Conservation (phyloP, 306 rosid genomes). For the Sesbania bispinosa region DNA sequence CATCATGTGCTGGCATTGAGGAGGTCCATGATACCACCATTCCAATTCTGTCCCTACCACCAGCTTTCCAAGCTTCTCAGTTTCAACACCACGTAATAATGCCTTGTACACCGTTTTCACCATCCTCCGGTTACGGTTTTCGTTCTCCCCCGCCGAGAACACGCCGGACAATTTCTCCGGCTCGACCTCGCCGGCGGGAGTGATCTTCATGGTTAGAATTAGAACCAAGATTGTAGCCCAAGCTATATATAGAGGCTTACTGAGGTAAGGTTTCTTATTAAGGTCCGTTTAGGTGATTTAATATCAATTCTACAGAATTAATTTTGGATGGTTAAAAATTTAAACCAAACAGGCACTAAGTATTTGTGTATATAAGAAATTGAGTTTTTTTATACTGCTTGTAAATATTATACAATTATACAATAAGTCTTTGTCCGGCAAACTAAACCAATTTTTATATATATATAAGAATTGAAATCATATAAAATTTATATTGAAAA, state of each 20-base stretch:
- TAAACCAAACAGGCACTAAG: no score
- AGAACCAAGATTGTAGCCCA: neutral
- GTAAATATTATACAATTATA: no score
- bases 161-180: neutral
- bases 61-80: neutral
- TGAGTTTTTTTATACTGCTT: no score
- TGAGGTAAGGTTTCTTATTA: no score
- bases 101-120: conserved; percentile 30
- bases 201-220: neutral
- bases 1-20: conserved; percentile 23
- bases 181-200: neutral
- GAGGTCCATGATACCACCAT: conserved; percentile 41
- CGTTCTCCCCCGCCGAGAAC: neutral
- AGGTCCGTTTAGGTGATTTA: no score
- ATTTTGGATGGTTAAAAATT: no score
- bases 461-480: no score
- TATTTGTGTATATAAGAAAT: no score
- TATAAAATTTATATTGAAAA: no score
- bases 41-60: conserved; percentile 26
- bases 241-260: neutral
- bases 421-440: no score
- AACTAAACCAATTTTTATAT: no score
- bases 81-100: neutral
- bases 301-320: no score
- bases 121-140: neutral